Evolutionary conservation across 148 eudicot genomes (phyloP).

Genomic region (Drosera capensis): DNA sequence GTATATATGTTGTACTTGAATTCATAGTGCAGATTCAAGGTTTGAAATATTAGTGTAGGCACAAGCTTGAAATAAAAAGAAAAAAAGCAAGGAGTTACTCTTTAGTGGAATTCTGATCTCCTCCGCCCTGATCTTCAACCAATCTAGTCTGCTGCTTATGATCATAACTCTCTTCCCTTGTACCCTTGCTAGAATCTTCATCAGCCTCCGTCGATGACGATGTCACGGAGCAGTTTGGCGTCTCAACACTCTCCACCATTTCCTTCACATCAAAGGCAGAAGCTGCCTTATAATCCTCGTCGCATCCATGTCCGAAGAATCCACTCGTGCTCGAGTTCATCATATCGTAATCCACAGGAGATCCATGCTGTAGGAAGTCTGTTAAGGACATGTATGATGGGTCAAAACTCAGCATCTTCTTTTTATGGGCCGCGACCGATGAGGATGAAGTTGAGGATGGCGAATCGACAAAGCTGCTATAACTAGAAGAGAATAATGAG

Average conservation of each 20-base stretch:
- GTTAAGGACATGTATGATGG: constrained; percentile 11
- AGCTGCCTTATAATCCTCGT: constrained; percentile 4
- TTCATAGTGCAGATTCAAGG: too few species aligned
- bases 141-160: background rate
- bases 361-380: constrained; percentile 14
- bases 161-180: constrained; percentile 8
- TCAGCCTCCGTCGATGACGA: background rate
- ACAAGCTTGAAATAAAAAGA: too few species aligned
- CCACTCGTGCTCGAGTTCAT: background rate
- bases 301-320: constrained; percentile 1
- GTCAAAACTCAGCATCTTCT: background rate
- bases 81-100: background rate
- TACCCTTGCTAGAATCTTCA: background rate
- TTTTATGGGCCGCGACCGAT: background rate
- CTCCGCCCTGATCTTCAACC: background rate
- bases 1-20: too few species aligned
- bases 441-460: background rate
- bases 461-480: background rate
- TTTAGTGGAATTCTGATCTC: background rate
- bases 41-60: too few species aligned
- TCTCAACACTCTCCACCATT: background rate
- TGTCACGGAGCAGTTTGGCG: background rate
- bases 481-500: too few species aligned
- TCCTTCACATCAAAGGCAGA: background rate
- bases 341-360: constrained; percentile 12